phyloP scores from a whole-genome alignment of 2,329 filamentous ascomycete genomes.

The Alternaria burnsii region DNA sequence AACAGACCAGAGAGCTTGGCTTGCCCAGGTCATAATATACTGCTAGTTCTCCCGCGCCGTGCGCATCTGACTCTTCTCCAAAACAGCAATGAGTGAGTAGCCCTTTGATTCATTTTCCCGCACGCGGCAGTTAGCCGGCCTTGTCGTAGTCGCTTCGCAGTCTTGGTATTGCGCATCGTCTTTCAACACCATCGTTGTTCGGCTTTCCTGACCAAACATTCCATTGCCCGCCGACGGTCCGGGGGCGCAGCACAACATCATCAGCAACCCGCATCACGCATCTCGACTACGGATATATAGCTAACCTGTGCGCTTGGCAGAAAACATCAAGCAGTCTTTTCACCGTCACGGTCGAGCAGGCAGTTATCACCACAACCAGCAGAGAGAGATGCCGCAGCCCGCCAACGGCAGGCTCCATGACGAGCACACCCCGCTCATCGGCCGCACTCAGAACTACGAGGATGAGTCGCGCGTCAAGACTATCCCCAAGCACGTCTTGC shows the following conservation, averaged over 20 bases:
- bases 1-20: constrained; percentile 16
- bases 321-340: constrained; percentile 47
- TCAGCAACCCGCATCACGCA: constrained; percentile 6
- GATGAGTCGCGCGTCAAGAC: constrained; percentile 41
- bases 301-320: constrained; percentile 28
- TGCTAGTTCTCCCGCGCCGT: constrained; percentile 16
- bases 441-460: constrained; percentile 23
- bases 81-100: constrained; percentile 32
- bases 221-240: constrained; percentile 1
- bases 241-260: constrained; percentile 11
- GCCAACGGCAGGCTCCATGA: constrained; percentile 37
- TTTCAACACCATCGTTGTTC: constrained; percentile 6
- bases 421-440: constrained; percentile 45
- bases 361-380: constrained; percentile 19
- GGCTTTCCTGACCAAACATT: constrained; percentile 4
- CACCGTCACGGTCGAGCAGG: constrained; percentile 38
- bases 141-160: constrained; percentile 15
- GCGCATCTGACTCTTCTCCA: constrained; percentile 14
- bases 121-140: constrained; percentile 12
- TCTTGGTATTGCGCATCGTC: constrained; percentile 12
- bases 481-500: constrained; percentile 42
- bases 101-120: constrained; percentile 18
- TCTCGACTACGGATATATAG: constrained; percentile 4
- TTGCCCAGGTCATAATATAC: constrained; percentile 22
- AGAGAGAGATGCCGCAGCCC: constrained; percentile 33